Conservation (phyloP, 1,284 basidiomycete genomes). For the Filobasidium uniguttulatum region DNA sequence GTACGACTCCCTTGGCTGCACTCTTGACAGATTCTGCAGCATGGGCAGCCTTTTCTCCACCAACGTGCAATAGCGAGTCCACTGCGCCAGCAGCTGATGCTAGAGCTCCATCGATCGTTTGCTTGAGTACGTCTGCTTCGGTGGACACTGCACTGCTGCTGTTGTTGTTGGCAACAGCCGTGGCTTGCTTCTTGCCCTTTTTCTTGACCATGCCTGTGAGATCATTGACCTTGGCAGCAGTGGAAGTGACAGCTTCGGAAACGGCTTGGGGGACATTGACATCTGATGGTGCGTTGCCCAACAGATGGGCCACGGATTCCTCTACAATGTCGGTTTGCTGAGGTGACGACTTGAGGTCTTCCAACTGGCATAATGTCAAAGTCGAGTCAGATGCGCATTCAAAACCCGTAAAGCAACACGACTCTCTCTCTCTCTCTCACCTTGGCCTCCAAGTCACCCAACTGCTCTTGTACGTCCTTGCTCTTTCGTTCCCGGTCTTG, state of each 20-base stretch:
- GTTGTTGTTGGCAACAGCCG: slow-evolving; percentile 19
- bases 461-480: slow-evolving; percentile 59
- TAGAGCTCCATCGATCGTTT: slow-evolving; percentile 3
- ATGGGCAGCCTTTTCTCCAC: not conserved
- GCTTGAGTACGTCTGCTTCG: slow-evolving; percentile 2
- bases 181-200: slow-evolving; percentile 54
- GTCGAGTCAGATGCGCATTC: not conserved
- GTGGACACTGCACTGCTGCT: slow-evolving; percentile 21
- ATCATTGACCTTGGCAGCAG: slow-evolving; percentile 50
- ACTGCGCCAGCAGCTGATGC: slow-evolving; percentile 1
- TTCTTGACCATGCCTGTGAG: slow-evolving; percentile 68
- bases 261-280: slow-evolving; percentile 42
- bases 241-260: slow-evolving; percentile 47
- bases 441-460: slow-evolving; percentile 67
- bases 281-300: slow-evolving; percentile 39
- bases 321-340: slow-evolving; percentile 41
- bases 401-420: not conserved
- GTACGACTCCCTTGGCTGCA: slow-evolving; percentile 4
- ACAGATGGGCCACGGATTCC: slow-evolving; percentile 31
- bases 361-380: slow-evolving; percentile 45
- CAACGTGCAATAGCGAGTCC: slow-evolving; percentile 2
- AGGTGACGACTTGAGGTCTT: slow-evolving; percentile 68
- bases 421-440: slow-evolving; percentile 34
- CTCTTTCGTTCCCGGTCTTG: slow-evolving; percentile 58
- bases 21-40: slow-evolving; percentile 6